These are phyloP conservation scores for Kwoniella dejecticola DNA, from an alignment of 768 basidiomycete genomes.

Conservation along the genomic window DNA sequence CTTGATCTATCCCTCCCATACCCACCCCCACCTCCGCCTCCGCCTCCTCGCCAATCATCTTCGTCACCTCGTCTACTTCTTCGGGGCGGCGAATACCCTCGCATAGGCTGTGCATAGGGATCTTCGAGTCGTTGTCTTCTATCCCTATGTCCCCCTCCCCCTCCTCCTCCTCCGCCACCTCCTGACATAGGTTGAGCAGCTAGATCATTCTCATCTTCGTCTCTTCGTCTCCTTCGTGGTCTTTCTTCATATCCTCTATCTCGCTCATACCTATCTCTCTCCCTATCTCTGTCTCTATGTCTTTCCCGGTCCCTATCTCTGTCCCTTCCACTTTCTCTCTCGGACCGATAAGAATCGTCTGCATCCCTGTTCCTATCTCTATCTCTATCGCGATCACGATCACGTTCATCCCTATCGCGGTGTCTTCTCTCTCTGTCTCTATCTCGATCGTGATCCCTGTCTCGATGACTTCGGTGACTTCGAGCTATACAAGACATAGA, in stretches of 20 bases:
- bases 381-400: constrained; percentile 16
- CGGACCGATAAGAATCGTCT: constrained; percentile 18
- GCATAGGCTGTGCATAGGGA: constrained; percentile 36
- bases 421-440: constrained; percentile 43
- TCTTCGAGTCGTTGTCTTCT: constrained; percentile 41
- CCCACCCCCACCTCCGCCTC: constrained; percentile 50
- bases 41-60: constrained; percentile 25
- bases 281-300: constrained; percentile 30
- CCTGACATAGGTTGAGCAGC: constrained; percentile 40
- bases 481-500: constrained; percentile 22
- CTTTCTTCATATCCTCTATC: constrained; percentile 11
- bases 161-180: constrained; percentile 33
- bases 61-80: constrained; percentile 29
- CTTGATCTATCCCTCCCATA: constrained; percentile 23
- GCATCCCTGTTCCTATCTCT: constrained; percentile 16
- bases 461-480: constrained; percentile 57
- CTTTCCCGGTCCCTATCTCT: constrained; percentile 24
- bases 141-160: constrained; percentile 26
- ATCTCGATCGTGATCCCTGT: constrained; percentile 25
- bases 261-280: constrained; percentile 15
- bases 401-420: constrained; percentile 11
- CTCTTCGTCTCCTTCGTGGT: constrained; percentile 19
- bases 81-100: constrained; percentile 22
- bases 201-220: constrained; percentile 27
- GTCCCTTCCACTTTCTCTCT: constrained; percentile 16